A percentile compares a stretch with the other conserved stretches of the same genome.
These are phyloP conservation scores for Corymbia calophylla DNA, from an alignment of 441 rosid genomes.

Conservation along the genomic window DNA sequence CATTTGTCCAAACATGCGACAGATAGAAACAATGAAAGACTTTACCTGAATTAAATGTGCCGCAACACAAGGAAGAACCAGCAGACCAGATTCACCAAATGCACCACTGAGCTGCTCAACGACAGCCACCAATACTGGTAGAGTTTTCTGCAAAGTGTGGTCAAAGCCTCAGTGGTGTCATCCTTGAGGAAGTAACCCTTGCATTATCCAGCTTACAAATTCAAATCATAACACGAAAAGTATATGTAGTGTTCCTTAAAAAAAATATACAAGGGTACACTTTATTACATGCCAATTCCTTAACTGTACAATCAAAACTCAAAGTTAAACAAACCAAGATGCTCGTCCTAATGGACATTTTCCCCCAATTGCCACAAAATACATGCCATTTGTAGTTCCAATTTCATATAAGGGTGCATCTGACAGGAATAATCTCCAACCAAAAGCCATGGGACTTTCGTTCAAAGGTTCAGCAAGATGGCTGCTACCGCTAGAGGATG, in stretches of 20 bases:
- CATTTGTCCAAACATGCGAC: neutral
- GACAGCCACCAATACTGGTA: constrained; percentile 85
- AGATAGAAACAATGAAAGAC: neutral
- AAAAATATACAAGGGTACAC: neutral
- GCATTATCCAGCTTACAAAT: neutral
- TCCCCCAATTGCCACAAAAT: neutral
- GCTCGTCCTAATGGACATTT: neutral
- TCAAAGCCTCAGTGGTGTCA: neutral
- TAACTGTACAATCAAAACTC: neutral
- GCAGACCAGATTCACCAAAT: constrained; percentile 79
- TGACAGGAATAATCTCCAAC: neutral
- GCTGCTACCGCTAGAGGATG: neutral
- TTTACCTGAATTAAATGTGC: constrained; percentile 81
- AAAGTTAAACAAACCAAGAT: neutral
- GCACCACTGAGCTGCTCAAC: constrained; percentile 86
- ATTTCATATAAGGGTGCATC: neutral
- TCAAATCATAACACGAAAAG: neutral
- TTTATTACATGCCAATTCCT: neutral
- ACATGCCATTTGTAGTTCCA: neutral
- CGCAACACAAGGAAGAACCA: constrained; percentile 95
- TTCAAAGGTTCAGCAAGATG: neutral
- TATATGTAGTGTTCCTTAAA: neutral
- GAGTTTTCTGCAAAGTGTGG: constrained; percentile 51
- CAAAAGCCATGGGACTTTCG: neutral
- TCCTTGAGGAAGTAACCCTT: neutral